Conservation (phyloP, 176 grass and related monocot species). For the Musa schizocarpa region DNA sequence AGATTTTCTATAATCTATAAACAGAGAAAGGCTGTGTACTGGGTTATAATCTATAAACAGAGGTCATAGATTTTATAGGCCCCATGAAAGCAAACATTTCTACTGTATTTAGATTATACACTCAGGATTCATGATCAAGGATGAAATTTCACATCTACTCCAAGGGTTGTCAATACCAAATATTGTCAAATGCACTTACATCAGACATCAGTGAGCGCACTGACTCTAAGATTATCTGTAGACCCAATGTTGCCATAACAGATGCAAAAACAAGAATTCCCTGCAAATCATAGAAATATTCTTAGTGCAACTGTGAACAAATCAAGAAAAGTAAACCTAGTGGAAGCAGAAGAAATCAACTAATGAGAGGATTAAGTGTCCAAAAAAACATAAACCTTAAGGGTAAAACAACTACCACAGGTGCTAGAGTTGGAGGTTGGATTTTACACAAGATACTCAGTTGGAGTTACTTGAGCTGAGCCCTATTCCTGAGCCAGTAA, state of each 20-base stretch:
- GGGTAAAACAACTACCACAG: too few species aligned
- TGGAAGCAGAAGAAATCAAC: too few species aligned
- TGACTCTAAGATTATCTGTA: conserved; percentile 35
- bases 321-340: too few species aligned
- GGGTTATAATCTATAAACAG: background rate
- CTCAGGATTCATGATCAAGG: background rate
- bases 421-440: too few species aligned
- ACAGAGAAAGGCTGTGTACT: too few species aligned
- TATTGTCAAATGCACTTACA: conserved; percentile 1
- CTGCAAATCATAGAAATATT: conserved; percentile 30
- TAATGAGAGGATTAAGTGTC: too few species aligned
- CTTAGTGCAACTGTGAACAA: too few species aligned
- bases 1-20: too few species aligned
- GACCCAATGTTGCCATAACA: conserved; percentile 98
- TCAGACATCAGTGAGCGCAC: background rate
- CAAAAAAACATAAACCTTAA: too few species aligned
- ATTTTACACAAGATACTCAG: too few species aligned
- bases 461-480: too few species aligned
- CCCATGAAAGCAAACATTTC: background rate
- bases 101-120: background rate
- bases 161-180: background rate
- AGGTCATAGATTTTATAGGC: background rate
- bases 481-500: too few species aligned
- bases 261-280: conserved; percentile 99
- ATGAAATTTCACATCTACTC: background rate